Conservation (phyloP, 1,284 basidiomycete genomes). For the Ustilago trichophora region DNA sequence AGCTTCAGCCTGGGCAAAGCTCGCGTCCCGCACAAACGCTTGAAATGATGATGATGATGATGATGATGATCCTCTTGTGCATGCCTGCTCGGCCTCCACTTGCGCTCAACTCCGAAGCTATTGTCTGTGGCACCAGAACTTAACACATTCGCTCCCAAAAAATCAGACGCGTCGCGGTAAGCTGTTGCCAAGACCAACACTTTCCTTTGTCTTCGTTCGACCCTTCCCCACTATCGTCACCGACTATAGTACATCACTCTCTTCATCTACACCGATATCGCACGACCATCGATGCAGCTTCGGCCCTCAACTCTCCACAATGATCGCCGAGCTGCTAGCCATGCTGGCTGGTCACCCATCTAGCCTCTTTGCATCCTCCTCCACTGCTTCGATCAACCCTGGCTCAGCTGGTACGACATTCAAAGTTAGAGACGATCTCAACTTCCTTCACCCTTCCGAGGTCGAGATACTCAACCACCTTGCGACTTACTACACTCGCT, state of each 20-base stretch:
- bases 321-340: constrained; percentile 49
- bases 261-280: neutral
- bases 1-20: neutral
- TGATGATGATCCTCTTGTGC: neutral
- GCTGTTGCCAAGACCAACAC: constrained; percentile 25
- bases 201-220: neutral
- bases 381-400: neutral
- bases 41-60: neutral
- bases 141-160: constrained; percentile 4
- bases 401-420: constrained; percentile 4
- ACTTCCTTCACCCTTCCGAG: constrained; percentile 42
- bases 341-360: constrained; percentile 48
- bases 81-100: constrained; percentile 8
- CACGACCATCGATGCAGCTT: neutral
- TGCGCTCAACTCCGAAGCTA: no score
- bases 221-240: constrained; percentile 2
- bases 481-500: constrained; percentile 38
- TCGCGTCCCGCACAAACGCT: neutral
- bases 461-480: constrained; percentile 39
- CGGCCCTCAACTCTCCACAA: neutral
- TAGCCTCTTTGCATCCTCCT: constrained; percentile 47
- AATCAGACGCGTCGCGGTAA: constrained; percentile 30
- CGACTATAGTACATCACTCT: neutral
- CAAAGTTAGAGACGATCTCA: constrained; percentile 33
- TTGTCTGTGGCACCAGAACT: no score